These are phyloP conservation scores for Eremomyces bilateralis DNA, from an alignment of 495 filamentous ascomycete species.

Conservation along the genomic window DNA sequence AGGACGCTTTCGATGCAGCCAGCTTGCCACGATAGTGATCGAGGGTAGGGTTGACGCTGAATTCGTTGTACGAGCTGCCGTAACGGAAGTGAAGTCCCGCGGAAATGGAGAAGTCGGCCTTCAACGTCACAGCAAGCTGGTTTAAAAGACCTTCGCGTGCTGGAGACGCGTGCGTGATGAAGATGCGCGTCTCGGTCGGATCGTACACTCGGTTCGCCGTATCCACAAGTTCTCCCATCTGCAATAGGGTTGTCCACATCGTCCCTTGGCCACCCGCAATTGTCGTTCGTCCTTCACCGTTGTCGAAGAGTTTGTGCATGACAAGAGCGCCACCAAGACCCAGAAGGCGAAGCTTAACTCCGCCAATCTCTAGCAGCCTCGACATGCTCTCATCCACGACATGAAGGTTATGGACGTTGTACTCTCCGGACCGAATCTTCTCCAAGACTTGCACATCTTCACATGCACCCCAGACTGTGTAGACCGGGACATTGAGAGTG, in stretches of 20 bases:
- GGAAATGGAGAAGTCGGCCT: slow-evolving; percentile 96
- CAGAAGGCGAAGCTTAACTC: slow-evolving; percentile 85
- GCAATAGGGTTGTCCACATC: slow-evolving; percentile 97
- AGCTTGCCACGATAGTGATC: slow-evolving; percentile 99
- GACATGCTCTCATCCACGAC: slow-evolving; percentile 98
- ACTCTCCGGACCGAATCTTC: slow-evolving; percentile 94
- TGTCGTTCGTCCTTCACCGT: slow-evolving; percentile 91
- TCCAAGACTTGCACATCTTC: slow-evolving; percentile 96
- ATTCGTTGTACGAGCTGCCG: slow-evolving; percentile 98
- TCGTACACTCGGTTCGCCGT: slow-evolving; percentile 97
- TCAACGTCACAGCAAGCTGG: slow-evolving; percentile 91
- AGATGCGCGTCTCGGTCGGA: slow-evolving; percentile 91
- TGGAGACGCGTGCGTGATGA: slow-evolving; percentile 92
- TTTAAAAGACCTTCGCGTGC: slow-evolving; percentile 94
- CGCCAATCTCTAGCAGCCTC: slow-evolving; percentile 77
- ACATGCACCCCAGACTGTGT: slow-evolving; percentile 97
- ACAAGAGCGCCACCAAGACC: slow-evolving; percentile 92
- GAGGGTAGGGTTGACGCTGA: slow-evolving; percentile 92
- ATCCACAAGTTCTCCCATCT: slow-evolving; percentile 97
- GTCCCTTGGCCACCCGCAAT: slow-evolving; percentile 97
- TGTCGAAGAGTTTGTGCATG: slow-evolving; percentile 99
- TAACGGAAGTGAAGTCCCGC: slow-evolving; percentile 97
- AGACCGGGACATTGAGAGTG: slow-evolving; percentile 87
- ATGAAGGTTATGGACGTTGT: slow-evolving; percentile 92
- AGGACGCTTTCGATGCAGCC: slow-evolving; percentile 94